Percentiles rank a stretch among this genome's conserved stretches.
phyloP scores from a whole-genome alignment of 371 early-diverging fungal species.

The Syncephalastrum racemosum region DNA sequence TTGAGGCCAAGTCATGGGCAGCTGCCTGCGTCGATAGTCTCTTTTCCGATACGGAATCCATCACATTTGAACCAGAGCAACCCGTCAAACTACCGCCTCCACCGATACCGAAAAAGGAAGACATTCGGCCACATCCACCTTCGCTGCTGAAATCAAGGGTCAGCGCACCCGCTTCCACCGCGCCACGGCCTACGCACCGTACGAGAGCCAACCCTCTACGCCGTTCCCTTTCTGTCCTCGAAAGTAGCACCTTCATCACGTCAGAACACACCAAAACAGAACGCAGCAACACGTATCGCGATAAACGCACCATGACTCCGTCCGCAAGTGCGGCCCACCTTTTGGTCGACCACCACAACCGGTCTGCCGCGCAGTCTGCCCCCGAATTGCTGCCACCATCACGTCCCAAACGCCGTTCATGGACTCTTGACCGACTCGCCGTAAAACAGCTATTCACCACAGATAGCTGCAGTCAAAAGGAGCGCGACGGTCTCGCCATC shows the following conservation, averaged over 20 bases:
- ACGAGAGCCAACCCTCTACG: conserved; percentile 17
- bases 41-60: conserved; percentile 26
- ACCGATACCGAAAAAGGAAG: not conserved
- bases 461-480: conserved; percentile 14
- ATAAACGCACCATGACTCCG: too few species aligned
- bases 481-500: conserved; percentile 17
- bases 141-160: not conserved
- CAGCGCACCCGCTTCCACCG: not conserved
- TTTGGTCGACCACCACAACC: too few species aligned
- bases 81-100: not conserved
- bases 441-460: conserved; percentile 9
- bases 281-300: conserved; percentile 5
- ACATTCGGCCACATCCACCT: not conserved
- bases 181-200: not conserved
- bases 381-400: too few species aligned
- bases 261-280: conserved; percentile 8
- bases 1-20: conserved; percentile 43
- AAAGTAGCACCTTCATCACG: conserved; percentile 20
- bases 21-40: conserved; percentile 27
- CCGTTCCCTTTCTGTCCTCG: conserved; percentile 37
- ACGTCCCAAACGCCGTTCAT: too few species aligned
- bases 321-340: not conserved
- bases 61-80: conserved; percentile 23
- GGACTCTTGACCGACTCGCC: not conserved
- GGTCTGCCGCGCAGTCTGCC: too few species aligned